Conservation (phyloP, 192 early-diverging fungal genomes). For the Neocallimastix lanati region DNA sequence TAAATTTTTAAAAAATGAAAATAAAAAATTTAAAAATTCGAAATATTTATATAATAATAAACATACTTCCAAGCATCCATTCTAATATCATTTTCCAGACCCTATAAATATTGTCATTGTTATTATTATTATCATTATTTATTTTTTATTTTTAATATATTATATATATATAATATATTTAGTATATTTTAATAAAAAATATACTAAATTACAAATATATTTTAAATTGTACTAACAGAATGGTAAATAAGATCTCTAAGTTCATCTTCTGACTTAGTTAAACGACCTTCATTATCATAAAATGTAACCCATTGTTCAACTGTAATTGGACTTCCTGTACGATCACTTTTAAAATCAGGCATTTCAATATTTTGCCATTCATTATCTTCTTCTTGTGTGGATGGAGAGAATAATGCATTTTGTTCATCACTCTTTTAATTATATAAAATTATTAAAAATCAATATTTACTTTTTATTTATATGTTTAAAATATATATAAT, state of each 20-base stretch:
- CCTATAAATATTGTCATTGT: too few species aligned
- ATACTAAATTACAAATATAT: too few species aligned
- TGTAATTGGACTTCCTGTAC: constrained; percentile 39
- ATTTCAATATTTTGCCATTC: background rate
- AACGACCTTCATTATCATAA: constrained; percentile 22
- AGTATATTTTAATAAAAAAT: too few species aligned
- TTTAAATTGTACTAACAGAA: constrained; percentile 23
- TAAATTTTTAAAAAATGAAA: too few species aligned
- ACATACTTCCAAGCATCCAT: constrained; percentile 74
- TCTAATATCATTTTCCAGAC: constrained; percentile 61
- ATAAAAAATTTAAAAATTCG: too few species aligned
- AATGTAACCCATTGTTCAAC: constrained; percentile 51
- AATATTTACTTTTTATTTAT: too few species aligned
- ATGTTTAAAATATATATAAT: too few species aligned
- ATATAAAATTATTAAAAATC: too few species aligned
- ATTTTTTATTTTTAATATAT: too few species aligned
- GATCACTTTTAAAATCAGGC: background rate
- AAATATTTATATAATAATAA: background rate
- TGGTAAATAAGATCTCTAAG: constrained; percentile 44
- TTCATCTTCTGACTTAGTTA: constrained; percentile 23
- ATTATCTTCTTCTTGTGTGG: background rate
- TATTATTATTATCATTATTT: too few species aligned
- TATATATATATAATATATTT: background rate
- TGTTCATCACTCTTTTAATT: background rate
- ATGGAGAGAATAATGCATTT: background rate